Evolutionary conservation across 2,329 filamentous ascomycete species (phyloP).

Genomic region (Hypomyces rosellus): DNA sequence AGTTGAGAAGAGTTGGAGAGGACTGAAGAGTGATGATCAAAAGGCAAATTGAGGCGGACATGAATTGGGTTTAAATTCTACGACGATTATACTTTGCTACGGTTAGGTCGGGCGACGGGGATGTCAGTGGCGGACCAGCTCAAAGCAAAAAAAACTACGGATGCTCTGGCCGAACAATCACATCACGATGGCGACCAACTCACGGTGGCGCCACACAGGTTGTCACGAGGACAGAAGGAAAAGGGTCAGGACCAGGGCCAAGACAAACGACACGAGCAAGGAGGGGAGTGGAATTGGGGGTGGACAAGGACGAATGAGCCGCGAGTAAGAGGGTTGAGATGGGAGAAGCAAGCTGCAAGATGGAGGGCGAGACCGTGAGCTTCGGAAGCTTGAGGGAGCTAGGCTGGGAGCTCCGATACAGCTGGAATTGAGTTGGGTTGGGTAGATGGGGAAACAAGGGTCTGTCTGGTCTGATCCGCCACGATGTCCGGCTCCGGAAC

Average conservation of each 20-base stretch:
- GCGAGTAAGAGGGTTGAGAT: too few relatives aligned
- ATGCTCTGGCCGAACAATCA: slow-evolving; percentile 4
- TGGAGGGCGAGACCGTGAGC: too few relatives aligned
- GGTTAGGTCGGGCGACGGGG: slow-evolving; percentile 4
- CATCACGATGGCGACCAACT: slow-evolving; percentile 8
- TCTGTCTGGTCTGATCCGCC: too few relatives aligned
- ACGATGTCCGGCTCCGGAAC: too few relatives aligned
- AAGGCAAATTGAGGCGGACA: slow-evolving; percentile 1
- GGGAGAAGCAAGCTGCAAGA: too few relatives aligned
- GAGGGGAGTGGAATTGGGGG: background rate
- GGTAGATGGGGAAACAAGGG: too few relatives aligned
- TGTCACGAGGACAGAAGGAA: slow-evolving; percentile 6
- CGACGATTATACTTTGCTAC: slow-evolving; percentile 2
- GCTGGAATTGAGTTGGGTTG: too few relatives aligned
- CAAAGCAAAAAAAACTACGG: slow-evolving; percentile 3
- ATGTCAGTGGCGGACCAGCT: slow-evolving; percentile 7
- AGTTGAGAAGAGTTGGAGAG: background rate
- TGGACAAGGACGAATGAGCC: too few relatives aligned
- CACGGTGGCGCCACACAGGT: slow-evolving; percentile 7
- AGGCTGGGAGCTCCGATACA: too few relatives aligned
- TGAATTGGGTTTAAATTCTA: slow-evolving; percentile 9
- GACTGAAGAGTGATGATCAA: slow-evolving; percentile 1
- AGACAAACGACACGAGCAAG: background rate
- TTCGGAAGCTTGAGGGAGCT: too few relatives aligned
- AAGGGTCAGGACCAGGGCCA: background rate